A percentile compares a stretch with the other conserved stretches of the same genome.
Evolutionary conservation across 805 yeast species (phyloP).

Genomic region (Yueomyces sinensis): DNA sequence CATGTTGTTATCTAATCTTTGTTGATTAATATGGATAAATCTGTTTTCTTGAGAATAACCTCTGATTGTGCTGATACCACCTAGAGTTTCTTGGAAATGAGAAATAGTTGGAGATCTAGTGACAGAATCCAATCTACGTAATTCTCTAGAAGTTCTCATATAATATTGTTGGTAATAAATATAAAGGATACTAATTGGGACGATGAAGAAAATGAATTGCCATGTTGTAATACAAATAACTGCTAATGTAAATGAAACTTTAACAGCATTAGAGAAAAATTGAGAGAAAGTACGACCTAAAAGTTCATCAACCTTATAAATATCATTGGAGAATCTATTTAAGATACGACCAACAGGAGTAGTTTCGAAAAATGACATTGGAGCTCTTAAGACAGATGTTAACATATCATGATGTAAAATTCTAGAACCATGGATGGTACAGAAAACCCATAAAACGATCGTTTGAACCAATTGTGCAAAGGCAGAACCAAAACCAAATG

Average conservation of each 20-base stretch:
- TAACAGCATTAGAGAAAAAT: conserved; percentile 48
- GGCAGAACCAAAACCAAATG: conserved; percentile 60
- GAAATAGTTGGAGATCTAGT: conserved; percentile 73
- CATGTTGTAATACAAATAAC: conserved; percentile 85
- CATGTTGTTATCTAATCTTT: conserved; percentile 74
- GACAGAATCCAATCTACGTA: conserved; percentile 70
- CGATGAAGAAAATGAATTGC: conserved; percentile 58
- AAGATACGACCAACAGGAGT: conserved; percentile 89
- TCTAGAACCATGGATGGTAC: conserved; percentile 74
- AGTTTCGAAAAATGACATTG: conserved; percentile 92
- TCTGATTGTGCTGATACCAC: conserved; percentile 62
- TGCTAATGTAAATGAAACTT: conserved; percentile 58
- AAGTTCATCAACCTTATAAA: conserved; percentile 75
- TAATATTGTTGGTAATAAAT: conserved; percentile 65
- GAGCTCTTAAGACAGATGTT: conserved; percentile 62
- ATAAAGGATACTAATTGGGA: conserved; percentile 58
- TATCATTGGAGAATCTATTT: conserved; percentile 84
- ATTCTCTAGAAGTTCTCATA: conserved; percentile 64
- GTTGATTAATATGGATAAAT: conserved; percentile 50
- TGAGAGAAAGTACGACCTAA: conserved; percentile 57
- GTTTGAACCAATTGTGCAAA: conserved; percentile 49
- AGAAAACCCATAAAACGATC: conserved; percentile 60
- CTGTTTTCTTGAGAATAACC: conserved; percentile 58
- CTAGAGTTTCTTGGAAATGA: conserved; percentile 71
- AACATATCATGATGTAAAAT: conserved; percentile 69